Evolutionary conservation across 352 stramenopile genomes (phyloP).

Genomic region (Phytophthora tubulina): DNA sequence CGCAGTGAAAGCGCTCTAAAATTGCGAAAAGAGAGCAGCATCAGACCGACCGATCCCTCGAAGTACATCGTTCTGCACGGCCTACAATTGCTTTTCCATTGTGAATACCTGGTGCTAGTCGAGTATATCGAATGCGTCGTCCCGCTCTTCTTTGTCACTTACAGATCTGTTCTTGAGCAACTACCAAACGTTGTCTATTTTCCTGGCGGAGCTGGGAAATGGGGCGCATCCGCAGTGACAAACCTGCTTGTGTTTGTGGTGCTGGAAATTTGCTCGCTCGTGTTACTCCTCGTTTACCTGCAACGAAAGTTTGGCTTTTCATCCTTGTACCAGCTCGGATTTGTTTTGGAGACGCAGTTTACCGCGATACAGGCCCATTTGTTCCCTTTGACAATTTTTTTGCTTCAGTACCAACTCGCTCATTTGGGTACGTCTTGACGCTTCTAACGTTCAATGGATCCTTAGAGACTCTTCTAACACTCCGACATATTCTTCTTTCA

Average conservation of each 20-base stretch:
- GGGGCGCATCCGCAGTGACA: not conserved
- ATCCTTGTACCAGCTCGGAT: constrained; percentile 12
- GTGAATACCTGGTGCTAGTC: constrained; percentile 33
- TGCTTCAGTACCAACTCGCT: constrained; percentile 19
- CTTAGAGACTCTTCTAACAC: not conserved
- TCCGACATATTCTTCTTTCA: not conserved
- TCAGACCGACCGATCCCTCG: not conserved
- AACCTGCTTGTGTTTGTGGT: constrained; percentile 29
- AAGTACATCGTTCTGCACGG: constrained; percentile 8
- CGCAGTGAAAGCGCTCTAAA: not conserved
- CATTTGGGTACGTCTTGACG: constrained; percentile 2
- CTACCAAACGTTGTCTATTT: constrained; percentile 45
- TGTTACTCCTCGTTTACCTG: constrained; percentile 6
- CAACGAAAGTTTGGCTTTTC: constrained; percentile 16
- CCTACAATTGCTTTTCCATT: constrained; percentile 39
- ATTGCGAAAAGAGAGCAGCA: constrained; percentile 7
- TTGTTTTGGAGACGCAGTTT: constrained; percentile 17
- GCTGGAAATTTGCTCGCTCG: constrained; percentile 19
- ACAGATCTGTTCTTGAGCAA: constrained; percentile 37
- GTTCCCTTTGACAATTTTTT: constrained; percentile 2
- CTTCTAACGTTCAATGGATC: not conserved
- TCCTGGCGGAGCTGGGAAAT: not conserved
- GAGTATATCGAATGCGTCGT: constrained; percentile 38
- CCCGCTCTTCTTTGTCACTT: constrained; percentile 35
- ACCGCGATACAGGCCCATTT: not conserved